phyloP scores from a whole-genome alignment of 495 filamentous ascomycete genomes.

The Hypoxylon fragiforme region DNA sequence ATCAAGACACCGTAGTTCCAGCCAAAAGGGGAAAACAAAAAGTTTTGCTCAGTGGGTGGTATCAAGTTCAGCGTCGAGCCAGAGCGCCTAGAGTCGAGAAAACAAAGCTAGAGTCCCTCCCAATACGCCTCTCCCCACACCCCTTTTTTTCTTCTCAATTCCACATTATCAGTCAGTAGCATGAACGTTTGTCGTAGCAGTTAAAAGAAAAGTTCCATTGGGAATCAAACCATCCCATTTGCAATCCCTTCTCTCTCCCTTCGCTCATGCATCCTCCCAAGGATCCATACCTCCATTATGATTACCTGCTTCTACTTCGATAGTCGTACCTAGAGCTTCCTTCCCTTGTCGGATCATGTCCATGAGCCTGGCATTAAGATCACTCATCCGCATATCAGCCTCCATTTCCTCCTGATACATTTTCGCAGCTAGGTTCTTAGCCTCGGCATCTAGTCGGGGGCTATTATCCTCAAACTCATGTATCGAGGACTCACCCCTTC shows the following conservation, averaged over 20 bases:
- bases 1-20: no score
- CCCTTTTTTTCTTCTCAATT: slow-evolving; percentile 72
- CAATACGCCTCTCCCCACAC: no score
- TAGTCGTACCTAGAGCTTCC: slow-evolving; percentile 79
- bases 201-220: background rate
- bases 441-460: slow-evolving; percentile 59
- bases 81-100: no score
- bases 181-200: slow-evolving; percentile 50
- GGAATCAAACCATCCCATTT: background rate
- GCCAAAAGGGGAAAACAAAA: no score
- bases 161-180: slow-evolving; percentile 44
- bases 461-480: slow-evolving; percentile 41
- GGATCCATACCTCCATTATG: slow-evolving; percentile 22
- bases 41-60: no score
- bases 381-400: slow-evolving; percentile 73
- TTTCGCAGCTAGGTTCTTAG: slow-evolving; percentile 66
- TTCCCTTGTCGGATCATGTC: slow-evolving; percentile 87
- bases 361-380: slow-evolving; percentile 75
- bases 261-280: slow-evolving; percentile 43
- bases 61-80: no score
- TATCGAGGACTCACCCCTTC: slow-evolving; percentile 29
- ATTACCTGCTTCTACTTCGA: slow-evolving; percentile 62
- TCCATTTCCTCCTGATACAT: slow-evolving; percentile 73
- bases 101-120: no score
- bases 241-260: background rate